Evolutionary conservation across 1,284 basidiomycete genomes (phyloP), one percentile per base, ranked within the genome.

Genomic region (Cutaneotrichosporon curvatum): DNA sequence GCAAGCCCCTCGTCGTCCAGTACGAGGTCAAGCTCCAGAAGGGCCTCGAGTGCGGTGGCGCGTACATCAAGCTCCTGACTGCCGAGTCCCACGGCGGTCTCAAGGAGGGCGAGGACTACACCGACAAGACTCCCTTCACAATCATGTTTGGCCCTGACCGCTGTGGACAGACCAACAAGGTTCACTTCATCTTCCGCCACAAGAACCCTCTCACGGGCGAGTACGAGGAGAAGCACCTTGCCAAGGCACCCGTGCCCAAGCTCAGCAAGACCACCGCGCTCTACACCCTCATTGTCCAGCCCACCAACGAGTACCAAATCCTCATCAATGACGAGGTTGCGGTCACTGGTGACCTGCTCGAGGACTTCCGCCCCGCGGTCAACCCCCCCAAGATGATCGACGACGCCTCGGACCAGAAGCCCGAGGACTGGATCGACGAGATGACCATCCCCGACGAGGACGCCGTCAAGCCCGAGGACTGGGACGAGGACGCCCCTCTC

Each of bases 1-100:
- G 81, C 55, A 81, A 95, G 75, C 87, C 94, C 35, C 78, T 98
- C 41, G 91, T 98, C 56, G 84, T 98, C 16, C 92, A 97, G 72
- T 99, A 99, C 71, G 95, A 99, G 73, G 91, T 94, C 75, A 96
- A 98, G 78, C 89, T 96, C 72, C 94, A 99, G 77, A 94, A 97
- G 75, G 94, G 94, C 49, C 88, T 96, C 50, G 92, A 94, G 75
- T 99, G 95, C 63, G 95, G 95, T 74, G 95, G 95, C 75, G 95
- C 95, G 34, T 99, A 99, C 76, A 75, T 98, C 75, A 99, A 99
- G 77, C 83, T 99, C 48, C 81, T 99, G 43, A 74, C 73, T 35
- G 77, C 76, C 55, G 59, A 60, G 37, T 63, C 68, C 22, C 60
- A 60, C 16, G 70, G 55, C 23, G 90, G 89, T 54, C 87, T 92